phyloP scores from a whole-genome alignment of 1,284 basidiomycete genomes.

The Gymnopus androsaceus region DNA sequence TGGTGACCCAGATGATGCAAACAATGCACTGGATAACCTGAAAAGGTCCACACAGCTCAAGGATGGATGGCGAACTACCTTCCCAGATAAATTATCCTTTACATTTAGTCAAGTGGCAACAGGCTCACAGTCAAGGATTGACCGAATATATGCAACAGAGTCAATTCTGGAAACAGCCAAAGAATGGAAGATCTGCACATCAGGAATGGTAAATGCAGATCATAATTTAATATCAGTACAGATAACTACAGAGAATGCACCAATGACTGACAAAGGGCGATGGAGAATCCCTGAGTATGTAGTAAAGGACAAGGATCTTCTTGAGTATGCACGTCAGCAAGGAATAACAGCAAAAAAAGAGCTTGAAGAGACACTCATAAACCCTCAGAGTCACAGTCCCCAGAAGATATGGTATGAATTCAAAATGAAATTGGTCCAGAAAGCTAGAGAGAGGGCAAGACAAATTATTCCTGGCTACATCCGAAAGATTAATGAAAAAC shows the following conservation, averaged over 20 bases:
- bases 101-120: constrained; percentile 21
- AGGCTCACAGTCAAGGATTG: constrained; percentile 27
- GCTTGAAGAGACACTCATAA: not conserved
- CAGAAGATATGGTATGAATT: constrained; percentile 11
- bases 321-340: not conserved
- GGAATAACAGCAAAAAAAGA: not conserved
- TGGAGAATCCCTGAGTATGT: constrained; percentile 25
- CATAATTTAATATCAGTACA: constrained; percentile 23
- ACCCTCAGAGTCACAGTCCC: constrained; percentile 2
- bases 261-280: constrained; percentile 24
- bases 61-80: constrained; percentile 33
- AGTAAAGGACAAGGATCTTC: constrained; percentile 20
- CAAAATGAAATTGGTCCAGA: constrained; percentile 6
- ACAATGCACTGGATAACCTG: constrained; percentile 17
- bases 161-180: not conserved
- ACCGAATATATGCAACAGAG: constrained; percentile 29
- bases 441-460: constrained; percentile 8
- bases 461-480: constrained; percentile 4
- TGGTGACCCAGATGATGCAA: constrained; percentile 13
- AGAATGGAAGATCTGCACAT: constrained; percentile 21
- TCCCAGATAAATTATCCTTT: constrained; percentile 25
- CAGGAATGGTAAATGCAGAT: constrained; percentile 19
- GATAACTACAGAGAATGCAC: constrained; percentile 17
- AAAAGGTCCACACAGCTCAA: constrained; percentile 18
- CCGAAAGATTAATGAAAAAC: constrained; percentile 12